Base-by-base conservation (phyloP, 306 rosid genomes). In the Begonia loranthoides region DNA sequence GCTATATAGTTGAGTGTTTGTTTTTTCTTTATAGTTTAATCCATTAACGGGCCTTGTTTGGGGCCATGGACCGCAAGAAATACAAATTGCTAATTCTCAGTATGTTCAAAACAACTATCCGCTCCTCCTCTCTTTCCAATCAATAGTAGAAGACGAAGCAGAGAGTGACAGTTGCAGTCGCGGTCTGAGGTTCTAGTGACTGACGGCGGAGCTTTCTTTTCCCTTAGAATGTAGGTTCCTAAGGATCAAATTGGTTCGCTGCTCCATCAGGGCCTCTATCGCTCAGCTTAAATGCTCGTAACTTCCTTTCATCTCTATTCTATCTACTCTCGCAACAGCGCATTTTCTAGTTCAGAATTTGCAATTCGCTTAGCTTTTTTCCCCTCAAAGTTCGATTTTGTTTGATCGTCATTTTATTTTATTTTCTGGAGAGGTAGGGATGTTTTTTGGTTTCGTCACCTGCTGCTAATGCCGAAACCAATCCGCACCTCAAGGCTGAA, bases 221-320 rank as follows among this genome's bases (percentile, higher is more conserved):
- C 22, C 5, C 56, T 14, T 50, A 46, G 15, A 47, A 86, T 86
- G 99, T 96, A 92, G 62, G 96, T 92, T 66, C 96, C 99, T 0
- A 92, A 80, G 70, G 99, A 92, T 77, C 99, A 92, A 83, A 76
- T 92, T 73, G 67, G 76, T 2, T 28, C 64, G 45, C 96, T 92
- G 55, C 71, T 92, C 56, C 96, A 92, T 4, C 72, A 82, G 38
- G 99, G 99, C 70, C 94, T 90, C 77, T 70, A 73, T 74, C 75
- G 52, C 79, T 86, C 99, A 45, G 99, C 99, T 73, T 93, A 92
- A 77, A 83, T 83, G 72, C 96, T 92, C 45, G 99, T 92, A 79
- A 62, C 55, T 53, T 15, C 16, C 39, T 47, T 49, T 10, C 45
- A 43, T 55, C 15, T 17, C 13, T 14, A 50, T 43, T 45, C 45